A percentile compares a stretch with the other conserved stretches of the same genome.
phyloP scores from a whole-genome alignment of 2,329 filamentous ascomycete species.

The Aureobasidium sp. region DNA sequence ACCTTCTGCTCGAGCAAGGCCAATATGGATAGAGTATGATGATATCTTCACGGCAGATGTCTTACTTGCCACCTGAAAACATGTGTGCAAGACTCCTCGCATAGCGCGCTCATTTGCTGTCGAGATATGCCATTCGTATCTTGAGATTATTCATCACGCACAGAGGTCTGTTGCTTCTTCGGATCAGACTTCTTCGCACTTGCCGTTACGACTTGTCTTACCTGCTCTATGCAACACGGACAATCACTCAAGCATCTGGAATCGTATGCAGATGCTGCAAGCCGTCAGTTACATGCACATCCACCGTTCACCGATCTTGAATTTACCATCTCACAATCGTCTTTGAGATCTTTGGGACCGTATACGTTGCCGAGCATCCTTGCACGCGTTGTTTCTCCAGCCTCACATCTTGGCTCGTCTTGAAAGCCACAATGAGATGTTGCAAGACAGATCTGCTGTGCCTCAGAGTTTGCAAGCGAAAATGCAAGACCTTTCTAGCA shows the following conservation, averaged over 20 bases:
- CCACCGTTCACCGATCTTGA: not conserved
- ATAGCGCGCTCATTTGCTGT: not conserved
- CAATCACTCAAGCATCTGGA: not conserved
- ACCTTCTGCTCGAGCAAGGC: not conserved
- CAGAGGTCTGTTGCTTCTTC: not conserved
- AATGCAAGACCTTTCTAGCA: not conserved
- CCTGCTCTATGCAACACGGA: not conserved
- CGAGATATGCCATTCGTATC: not conserved
- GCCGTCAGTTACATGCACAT: not conserved
- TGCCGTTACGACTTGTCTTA: not conserved
- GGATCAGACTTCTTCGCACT: not conserved
- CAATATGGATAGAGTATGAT: not conserved
- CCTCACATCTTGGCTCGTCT: not conserved
- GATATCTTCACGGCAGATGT: not conserved
- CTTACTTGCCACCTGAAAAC: not conserved
- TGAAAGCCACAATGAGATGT: not conserved
- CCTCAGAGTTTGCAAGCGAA: not conserved
- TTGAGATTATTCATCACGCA: not conserved
- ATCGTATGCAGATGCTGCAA: not conserved
- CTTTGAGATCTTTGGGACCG: not conserved
- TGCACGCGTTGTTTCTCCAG: not conserved
- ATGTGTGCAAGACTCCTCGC: not conserved
- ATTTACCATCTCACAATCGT: not conserved
- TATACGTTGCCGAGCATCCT: not conserved
- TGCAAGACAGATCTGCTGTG: not conserved